Conservation (phyloP, 306 rosid species). For the Phaseolus lunatus region DNA sequence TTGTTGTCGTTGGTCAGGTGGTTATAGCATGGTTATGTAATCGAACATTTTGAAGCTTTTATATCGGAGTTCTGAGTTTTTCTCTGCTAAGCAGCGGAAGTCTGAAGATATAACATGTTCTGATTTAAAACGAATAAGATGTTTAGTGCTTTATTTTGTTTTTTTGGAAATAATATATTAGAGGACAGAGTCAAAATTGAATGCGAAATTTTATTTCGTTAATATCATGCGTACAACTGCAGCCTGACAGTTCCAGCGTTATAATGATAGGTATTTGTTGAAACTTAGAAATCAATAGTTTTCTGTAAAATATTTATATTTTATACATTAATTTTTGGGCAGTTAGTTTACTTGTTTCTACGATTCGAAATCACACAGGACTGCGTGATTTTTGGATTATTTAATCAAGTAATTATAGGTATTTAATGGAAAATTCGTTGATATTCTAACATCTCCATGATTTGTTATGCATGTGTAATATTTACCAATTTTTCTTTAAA, state of each 20-base stretch:
- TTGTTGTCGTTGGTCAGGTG: neutral
- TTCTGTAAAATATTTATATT: neutral
- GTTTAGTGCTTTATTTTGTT: neutral
- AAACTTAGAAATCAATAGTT: neutral
- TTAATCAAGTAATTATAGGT: neutral
- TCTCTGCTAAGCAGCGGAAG: neutral
- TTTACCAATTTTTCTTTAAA: neutral
- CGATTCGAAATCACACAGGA: neutral
- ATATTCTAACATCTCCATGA: neutral
- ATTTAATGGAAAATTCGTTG: neutral
- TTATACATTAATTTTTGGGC: neutral
- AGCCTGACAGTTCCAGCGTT: neutral
- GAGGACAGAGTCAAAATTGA: neutral
- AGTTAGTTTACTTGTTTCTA: neutral
- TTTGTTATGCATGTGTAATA: neutral
- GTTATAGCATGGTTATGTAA: conserved; percentile 12
- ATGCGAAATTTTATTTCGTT: neutral
- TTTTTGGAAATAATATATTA: neutral
- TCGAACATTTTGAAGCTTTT: neutral
- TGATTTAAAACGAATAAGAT: conserved; percentile 5
- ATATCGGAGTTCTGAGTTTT: neutral
- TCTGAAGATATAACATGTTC: neutral
- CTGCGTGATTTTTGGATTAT: neutral
- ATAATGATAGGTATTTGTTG: neutral
- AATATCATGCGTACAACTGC: neutral